Percentiles rank a stretch among this genome's conserved stretches.
These are phyloP conservation scores for Calycina marina DNA, from an alignment of 2,329 filamentous ascomycete species.

Conservation along the genomic window DNA sequence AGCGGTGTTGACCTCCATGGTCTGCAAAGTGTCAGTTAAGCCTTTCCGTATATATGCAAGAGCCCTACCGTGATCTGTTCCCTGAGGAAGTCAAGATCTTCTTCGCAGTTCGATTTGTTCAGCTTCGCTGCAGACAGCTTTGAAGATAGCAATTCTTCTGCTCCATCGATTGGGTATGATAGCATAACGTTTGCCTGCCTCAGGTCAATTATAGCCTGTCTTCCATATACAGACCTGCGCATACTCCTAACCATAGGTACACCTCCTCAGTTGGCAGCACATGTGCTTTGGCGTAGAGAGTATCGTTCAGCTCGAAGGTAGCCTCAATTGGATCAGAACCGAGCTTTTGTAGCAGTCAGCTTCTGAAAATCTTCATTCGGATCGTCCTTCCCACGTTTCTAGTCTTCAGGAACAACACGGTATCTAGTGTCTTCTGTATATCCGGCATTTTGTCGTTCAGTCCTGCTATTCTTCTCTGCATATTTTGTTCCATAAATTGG, in stretches of 20 bases:
- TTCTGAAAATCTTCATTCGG: conserved; percentile 1
- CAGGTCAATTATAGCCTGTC: conserved; percentile 6
- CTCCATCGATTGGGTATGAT: conserved; percentile 81
- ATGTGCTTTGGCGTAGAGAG: conserved; percentile 76
- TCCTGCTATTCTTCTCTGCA: conserved; percentile 66
- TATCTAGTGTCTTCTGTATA: conserved; percentile 90
- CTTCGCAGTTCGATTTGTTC: conserved; percentile 77
- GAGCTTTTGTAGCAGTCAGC: conserved; percentile 15
- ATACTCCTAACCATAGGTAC: conserved; percentile 91
- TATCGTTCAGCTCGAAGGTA: conserved; percentile 94
- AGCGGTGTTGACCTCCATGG: conserved; percentile 88
- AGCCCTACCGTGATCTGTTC: conserved; percentile 82
- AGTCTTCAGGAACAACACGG: conserved; percentile 69
- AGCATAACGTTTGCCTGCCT: conserved; percentile 88
- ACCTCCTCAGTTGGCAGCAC: conserved; percentile 79
- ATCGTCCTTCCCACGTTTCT: conserved; percentile 40
- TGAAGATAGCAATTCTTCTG: conserved; percentile 59
- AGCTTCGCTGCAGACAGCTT: conserved; percentile 69
- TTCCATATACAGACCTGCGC: conserved; percentile 20
- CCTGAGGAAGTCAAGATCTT: conserved; percentile 87
- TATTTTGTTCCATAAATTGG: conserved; percentile 97
- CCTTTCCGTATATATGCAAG: too few relatives aligned
- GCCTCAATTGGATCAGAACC: conserved; percentile 63
- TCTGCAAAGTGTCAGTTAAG: too few relatives aligned
- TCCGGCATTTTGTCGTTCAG: conserved; percentile 93